Evolutionary conservation across 371 early-diverging fungal species (phyloP).

Genomic region (Dichotomocladium elegans): DNA sequence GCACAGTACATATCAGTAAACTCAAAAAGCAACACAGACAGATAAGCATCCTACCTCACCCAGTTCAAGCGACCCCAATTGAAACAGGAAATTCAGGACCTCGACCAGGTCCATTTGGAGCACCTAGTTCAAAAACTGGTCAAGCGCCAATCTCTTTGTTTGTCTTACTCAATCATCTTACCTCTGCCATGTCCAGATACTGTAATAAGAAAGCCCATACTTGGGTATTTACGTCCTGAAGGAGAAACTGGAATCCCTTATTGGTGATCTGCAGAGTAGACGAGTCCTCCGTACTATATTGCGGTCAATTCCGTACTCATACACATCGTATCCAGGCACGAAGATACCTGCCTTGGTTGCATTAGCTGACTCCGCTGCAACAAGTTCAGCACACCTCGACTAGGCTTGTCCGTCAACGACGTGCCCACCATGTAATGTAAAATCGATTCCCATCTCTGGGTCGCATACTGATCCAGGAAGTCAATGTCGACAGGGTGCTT

Average conservation of each 20-base stretch:
- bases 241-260: constrained; percentile 93
- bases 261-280: constrained; percentile 71
- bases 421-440: constrained; percentile 95
- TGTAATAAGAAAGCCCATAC: constrained; percentile 94
- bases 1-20: neutral
- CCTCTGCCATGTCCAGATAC: constrained; percentile 86
- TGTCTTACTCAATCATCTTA: constrained; percentile 8
- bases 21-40: neutral
- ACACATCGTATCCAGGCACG: neutral
- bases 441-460: constrained; percentile 88
- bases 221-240: constrained; percentile 92
- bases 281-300: constrained; percentile 4
- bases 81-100: constrained; percentile 88
- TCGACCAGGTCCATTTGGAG: constrained; percentile 90
- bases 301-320: neutral
- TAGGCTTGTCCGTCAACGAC: constrained; percentile 59
- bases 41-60: constrained; percentile 57
- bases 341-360: constrained; percentile 44
- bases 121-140: constrained; percentile 47
- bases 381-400: constrained; percentile 75
- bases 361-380: constrained; percentile 76
- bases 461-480: constrained; percentile 79
- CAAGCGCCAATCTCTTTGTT: neutral
- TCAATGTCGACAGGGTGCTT: constrained; percentile 65
- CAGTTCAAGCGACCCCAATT: constrained; percentile 84